Percentiles rank a stretch among this genome's conserved stretches.
Evolutionary conservation across 1,284 basidiomycete genomes (phyloP).

Genomic region (Omphalotus olearius): DNA sequence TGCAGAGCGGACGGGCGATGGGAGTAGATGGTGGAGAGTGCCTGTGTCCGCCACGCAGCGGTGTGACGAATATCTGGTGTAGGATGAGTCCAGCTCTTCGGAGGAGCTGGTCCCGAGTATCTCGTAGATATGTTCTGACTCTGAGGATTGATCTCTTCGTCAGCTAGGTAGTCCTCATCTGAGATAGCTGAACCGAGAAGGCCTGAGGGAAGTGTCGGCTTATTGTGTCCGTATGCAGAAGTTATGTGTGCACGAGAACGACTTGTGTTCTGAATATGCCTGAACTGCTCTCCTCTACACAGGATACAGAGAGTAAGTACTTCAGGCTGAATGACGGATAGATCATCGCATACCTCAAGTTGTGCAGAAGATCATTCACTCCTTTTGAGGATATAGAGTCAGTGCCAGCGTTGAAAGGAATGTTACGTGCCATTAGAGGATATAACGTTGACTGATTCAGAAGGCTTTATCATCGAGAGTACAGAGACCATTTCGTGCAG

Average conservation of each 20-base stretch:
- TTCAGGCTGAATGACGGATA: not conserved
- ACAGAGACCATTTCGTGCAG: too few species aligned
- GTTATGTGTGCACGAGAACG: constrained; percentile 34
- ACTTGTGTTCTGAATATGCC: constrained; percentile 53
- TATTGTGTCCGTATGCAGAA: constrained; percentile 25
- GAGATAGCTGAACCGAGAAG: too few species aligned
- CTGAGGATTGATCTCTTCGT: constrained; percentile 1
- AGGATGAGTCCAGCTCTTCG: constrained; percentile 39
- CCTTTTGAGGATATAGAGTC: not conserved
- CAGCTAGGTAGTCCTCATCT: not conserved
- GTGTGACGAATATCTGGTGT: constrained; percentile 26
- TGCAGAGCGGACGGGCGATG: constrained; percentile 20
- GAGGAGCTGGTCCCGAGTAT: constrained; percentile 43
- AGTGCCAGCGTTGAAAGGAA: too few species aligned
- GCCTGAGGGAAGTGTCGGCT: constrained; percentile 34
- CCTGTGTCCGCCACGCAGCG: constrained; percentile 44
- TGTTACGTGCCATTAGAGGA: too few species aligned
- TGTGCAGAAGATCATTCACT: constrained; percentile 49
- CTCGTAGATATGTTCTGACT: constrained; percentile 10
- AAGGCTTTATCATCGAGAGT: too few species aligned
- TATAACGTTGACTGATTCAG: too few species aligned
- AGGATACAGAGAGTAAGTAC: not conserved
- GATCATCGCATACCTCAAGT: constrained; percentile 32
- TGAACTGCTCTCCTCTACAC: constrained; percentile 61
- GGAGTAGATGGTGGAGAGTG: constrained; percentile 47